A percentile compares a stretch with the other conserved stretches of the same genome.
Evolutionary conservation across 495 filamentous ascomycete species (phyloP).

Genomic region (Stereocaulon alpinum): DNA sequence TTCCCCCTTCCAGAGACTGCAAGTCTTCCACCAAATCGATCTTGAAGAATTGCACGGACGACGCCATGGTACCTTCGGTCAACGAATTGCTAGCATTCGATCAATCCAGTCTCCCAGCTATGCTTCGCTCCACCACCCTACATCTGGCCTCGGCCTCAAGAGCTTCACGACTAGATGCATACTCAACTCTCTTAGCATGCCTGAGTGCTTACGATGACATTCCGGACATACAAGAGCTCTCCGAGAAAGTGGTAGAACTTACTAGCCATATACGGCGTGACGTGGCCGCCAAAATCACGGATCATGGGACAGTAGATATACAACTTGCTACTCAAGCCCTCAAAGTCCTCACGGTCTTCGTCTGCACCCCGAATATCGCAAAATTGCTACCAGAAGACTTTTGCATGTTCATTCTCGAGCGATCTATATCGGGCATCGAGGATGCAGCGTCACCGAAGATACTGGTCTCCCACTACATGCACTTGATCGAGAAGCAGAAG

Average conservation of each 20-base stretch:
- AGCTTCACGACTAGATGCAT: constrained; percentile 69
- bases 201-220: constrained; percentile 69
- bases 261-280: constrained; percentile 74
- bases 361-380: constrained; percentile 56
- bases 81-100: constrained; percentile 29
- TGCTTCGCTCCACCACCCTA: constrained; percentile 74
- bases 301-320: constrained; percentile 42
- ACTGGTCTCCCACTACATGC: constrained; percentile 64
- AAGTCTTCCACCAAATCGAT: constrained; percentile 73
- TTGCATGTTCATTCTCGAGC: constrained; percentile 65
- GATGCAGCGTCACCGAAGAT: constrained; percentile 61
- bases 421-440: constrained; percentile 58
- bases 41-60: constrained; percentile 49
- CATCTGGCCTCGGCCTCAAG: constrained; percentile 63
- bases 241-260: constrained; percentile 62
- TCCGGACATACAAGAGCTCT: constrained; percentile 58
- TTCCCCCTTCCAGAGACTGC: constrained; percentile 50
- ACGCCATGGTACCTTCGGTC: constrained; percentile 35
- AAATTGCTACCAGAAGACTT: constrained; percentile 63
- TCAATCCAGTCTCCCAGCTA: constrained; percentile 46
- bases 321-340: constrained; percentile 65
- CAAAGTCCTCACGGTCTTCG: constrained; percentile 60
- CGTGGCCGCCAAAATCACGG: constrained; percentile 41
- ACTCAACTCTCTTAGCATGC: constrained; percentile 64
- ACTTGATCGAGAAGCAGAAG: constrained; percentile 63